Percentiles rank a stretch among this genome's conserved stretches.
phyloP scores from a whole-genome alignment of 2,329 filamentous ascomycete genomes.

The Gremmenia infestans region DNA sequence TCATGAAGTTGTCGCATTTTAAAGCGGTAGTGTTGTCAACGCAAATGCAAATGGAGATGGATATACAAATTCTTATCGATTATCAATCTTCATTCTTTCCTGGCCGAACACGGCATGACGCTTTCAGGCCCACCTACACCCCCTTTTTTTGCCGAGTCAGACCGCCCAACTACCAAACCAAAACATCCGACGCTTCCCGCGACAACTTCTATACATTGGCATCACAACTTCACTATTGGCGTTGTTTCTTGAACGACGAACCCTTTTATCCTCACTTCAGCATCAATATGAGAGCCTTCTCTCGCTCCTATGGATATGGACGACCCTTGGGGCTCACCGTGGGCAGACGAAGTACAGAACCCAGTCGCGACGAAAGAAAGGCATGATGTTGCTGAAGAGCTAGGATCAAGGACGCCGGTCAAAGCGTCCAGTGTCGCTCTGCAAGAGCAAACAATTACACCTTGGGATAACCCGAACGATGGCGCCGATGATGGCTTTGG shows the following conservation, averaged over 20 bases:
- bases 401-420: slow-evolving; percentile 16
- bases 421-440: slow-evolving; percentile 15
- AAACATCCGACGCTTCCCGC: slow-evolving; percentile 5
- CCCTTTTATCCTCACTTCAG: slow-evolving; percentile 1
- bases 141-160: not conserved
- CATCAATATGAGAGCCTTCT: slow-evolving; percentile 29
- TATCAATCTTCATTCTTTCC: slow-evolving; percentile 18
- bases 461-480: slow-evolving; percentile 20
- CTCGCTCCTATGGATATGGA: slow-evolving; percentile 30
- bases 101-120: slow-evolving; percentile 12
- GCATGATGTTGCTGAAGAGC: not conserved
- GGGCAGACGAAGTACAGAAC: slow-evolving; percentile 31
- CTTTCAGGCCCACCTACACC: not conserved
- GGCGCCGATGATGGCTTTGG: slow-evolving; percentile 23
- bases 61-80: slow-evolving; percentile 25
- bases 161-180: not conserved
- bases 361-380: slow-evolving; percentile 11
- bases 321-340: slow-evolving; percentile 36
- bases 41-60: not conserved
- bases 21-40: not conserved
- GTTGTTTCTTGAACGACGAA: not conserved
- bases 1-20: slow-evolving; percentile 13
- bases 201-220: slow-evolving; percentile 2
- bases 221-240: slow-evolving; percentile 4
- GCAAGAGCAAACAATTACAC: slow-evolving; percentile 19